phyloP scores from a whole-genome alignment of 1,284 basidiomycete species.

The Neonothopanus nambi region DNA sequence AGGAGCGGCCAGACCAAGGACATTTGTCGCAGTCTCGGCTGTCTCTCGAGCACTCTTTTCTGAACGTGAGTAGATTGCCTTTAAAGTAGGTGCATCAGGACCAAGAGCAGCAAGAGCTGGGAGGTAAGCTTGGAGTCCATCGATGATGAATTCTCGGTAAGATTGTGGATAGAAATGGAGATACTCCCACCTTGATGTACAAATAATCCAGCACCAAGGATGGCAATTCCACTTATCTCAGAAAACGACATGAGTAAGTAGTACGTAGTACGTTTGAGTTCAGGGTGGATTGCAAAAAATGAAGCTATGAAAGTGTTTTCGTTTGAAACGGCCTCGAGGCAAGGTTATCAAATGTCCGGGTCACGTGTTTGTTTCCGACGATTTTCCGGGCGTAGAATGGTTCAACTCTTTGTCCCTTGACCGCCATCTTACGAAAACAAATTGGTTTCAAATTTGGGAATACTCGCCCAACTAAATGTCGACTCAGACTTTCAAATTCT shows the following conservation, averaged over 20 bases:
- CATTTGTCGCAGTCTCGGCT: constrained; percentile 42
- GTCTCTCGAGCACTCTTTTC: constrained; percentile 57
- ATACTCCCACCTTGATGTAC: constrained; percentile 62
- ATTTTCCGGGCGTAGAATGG: no score
- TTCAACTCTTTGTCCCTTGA: no score
- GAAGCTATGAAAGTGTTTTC: no score
- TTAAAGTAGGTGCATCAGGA: constrained; percentile 46
- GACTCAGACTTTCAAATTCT: no score
- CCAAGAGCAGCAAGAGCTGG: constrained; percentile 63
- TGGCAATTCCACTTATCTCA: constrained; percentile 41
- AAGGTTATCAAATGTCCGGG: no score
- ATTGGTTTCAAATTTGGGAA: no score
- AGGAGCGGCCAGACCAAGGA: constrained; percentile 41
- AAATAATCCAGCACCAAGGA: constrained; percentile 75
- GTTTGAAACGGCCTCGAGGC: no score
- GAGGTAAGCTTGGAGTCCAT: constrained; percentile 57
- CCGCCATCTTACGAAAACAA: no score
- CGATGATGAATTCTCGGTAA: constrained; percentile 35
- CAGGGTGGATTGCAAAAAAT: no score
- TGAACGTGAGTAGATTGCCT: constrained; percentile 81
- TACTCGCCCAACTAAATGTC: no score
- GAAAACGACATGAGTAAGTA: no score
- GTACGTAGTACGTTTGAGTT: background rate
- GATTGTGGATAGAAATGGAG: constrained; percentile 3
- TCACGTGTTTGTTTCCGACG: no score